phyloP scores from a whole-genome alignment of 805 yeast species.

The Yarrowia divulgata region DNA sequence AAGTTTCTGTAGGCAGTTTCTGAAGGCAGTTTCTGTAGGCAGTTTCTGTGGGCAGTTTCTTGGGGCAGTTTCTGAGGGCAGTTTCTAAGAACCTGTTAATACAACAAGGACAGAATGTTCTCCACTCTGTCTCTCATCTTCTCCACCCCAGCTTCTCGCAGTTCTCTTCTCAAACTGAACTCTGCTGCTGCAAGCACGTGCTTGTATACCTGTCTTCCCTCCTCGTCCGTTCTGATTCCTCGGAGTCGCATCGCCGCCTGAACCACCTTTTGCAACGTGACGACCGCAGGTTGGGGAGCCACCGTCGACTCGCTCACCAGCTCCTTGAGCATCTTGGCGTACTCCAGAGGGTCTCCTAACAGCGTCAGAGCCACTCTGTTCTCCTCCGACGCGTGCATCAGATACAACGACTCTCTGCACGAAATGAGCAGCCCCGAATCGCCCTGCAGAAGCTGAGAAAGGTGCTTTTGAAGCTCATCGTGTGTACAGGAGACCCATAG shows the following conservation, averaged over 20 bases:
- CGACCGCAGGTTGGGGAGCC: conserved; percentile 15
- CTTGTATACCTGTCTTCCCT: conserved; percentile 17
- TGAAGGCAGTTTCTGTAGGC: no score
- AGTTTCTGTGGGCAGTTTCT: not conserved
- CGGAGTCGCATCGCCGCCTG: conserved; percentile 26
- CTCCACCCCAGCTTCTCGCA: not conserved
- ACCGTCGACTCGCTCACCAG: conserved; percentile 15
- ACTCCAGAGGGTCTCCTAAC: conserved; percentile 26
- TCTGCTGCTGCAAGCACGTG: conserved; percentile 30
- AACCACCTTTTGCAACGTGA: conserved; percentile 19
- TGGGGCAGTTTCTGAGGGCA: no score
- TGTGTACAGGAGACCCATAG: conserved; percentile 21
- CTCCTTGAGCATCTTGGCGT: conserved; percentile 22
- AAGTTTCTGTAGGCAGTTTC: no score
- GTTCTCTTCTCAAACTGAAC: conserved; percentile 20
- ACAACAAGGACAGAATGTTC: conserved; percentile 15
- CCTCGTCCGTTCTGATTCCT: conserved; percentile 13
- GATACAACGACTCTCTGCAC: conserved; percentile 2
- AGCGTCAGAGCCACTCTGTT: conserved; percentile 27
- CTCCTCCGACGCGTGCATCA: conserved; percentile 22
- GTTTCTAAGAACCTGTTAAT: not conserved
- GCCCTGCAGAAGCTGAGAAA: conserved; percentile 21
- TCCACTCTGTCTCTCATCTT: conserved; percentile 33
- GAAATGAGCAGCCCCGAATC: conserved; percentile 24
- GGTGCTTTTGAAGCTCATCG: conserved; percentile 28